A percentile compares a stretch with the other conserved stretches of the same genome.
These are phyloP conservation scores for Collybiopsis luxurians DNA, from an alignment of 768 basidiomycete species.

Conservation along the genomic window DNA sequence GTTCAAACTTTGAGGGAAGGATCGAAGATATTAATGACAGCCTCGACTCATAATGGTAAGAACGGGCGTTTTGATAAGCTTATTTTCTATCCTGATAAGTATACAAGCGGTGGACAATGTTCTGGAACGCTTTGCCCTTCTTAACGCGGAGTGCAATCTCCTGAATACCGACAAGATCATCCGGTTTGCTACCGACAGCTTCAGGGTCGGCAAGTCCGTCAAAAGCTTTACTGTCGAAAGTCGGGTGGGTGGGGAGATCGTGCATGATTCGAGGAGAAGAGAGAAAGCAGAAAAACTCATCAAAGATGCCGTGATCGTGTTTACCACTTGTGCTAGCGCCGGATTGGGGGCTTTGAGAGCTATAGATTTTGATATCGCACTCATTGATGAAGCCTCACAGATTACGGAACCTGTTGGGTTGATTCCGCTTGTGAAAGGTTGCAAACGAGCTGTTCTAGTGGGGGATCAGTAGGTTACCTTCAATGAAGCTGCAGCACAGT, in stretches of 20 bases:
- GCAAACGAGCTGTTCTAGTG: conserved; percentile 54
- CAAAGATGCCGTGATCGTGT: conserved; percentile 53
- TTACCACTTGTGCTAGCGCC: conserved; percentile 67
- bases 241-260: conserved; percentile 60
- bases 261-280: conserved; percentile 53
- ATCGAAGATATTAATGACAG: conserved; percentile 63
- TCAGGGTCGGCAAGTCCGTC: conserved; percentile 55
- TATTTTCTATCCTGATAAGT: background rate
- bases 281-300: conserved; percentile 60
- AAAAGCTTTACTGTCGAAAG: conserved; percentile 64
- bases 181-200: conserved; percentile 64
- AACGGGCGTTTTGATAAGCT: background rate
- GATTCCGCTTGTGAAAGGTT: conserved; percentile 67
- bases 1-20: conserved; percentile 25
- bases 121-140: conserved; percentile 53
- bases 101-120: conserved; percentile 68
- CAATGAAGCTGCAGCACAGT: background rate
- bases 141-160: conserved; percentile 43
- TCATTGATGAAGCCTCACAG: conserved; percentile 73
- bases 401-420: conserved; percentile 65
- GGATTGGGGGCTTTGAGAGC: conserved; percentile 58
- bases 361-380: conserved; percentile 53
- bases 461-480: conserved; percentile 60
- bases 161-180: conserved; percentile 56
- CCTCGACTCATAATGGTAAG: conserved; percentile 67